These are phyloP conservation scores for Arachis hypogaea DNA, from an alignment of 306 rosid species.

Conservation along the genomic window DNA sequence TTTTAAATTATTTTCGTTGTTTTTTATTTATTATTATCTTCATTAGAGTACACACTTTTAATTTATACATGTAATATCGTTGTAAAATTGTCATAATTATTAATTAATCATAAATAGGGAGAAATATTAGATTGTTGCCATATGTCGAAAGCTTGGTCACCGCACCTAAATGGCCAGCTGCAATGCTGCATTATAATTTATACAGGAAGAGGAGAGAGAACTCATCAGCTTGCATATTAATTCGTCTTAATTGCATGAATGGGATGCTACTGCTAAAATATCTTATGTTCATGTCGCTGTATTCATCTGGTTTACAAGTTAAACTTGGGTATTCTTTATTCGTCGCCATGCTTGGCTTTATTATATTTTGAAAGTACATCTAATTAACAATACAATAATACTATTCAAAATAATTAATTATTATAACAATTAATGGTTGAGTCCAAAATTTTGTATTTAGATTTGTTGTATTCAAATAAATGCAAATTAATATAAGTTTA, in stretches of 20 bases:
- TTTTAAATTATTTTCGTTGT: too few species aligned
- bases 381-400: neutral
- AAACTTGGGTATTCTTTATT: slow-evolving; percentile 13
- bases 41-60: too few species aligned
- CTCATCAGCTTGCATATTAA: neutral
- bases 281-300: neutral
- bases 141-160: slow-evolving; percentile 21
- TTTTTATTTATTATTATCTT: too few species aligned
- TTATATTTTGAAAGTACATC: neutral
- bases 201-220: neutral
- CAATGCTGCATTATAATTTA: neutral
- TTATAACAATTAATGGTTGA: neutral
- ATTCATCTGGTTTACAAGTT: slow-evolving; percentile 14
- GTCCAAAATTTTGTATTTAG: neutral
- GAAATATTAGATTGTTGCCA: slow-evolving; percentile 6
- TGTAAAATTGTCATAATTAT: too few species aligned
- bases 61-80: too few species aligned
- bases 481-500: too few species aligned
- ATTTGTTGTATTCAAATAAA: too few species aligned
- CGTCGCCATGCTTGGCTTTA: neutral
- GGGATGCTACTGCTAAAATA: neutral
- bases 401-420: neutral
- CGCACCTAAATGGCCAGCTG: slow-evolving; percentile 5
- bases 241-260: slow-evolving; percentile 3
- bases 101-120: neutral